Conservation (phyloP, 2,329 filamentous ascomycete genomes). For the Myriangium duriaei region DNA sequence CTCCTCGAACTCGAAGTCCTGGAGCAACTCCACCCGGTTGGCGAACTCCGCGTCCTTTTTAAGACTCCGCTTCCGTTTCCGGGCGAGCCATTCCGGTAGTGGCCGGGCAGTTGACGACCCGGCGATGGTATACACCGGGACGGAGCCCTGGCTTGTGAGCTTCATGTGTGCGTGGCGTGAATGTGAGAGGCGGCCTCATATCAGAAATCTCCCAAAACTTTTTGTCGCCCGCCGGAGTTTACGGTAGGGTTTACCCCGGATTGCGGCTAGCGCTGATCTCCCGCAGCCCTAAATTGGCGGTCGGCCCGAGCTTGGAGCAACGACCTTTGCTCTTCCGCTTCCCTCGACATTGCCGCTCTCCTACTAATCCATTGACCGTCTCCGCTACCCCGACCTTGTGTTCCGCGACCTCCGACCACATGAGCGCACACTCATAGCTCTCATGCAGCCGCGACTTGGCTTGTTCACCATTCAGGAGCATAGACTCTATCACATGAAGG, state of each 20-base stretch:
- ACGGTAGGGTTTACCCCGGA: too few relatives aligned
- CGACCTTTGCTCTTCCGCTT: too few relatives aligned
- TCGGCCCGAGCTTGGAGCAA: too few relatives aligned
- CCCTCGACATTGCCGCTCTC: too few relatives aligned
- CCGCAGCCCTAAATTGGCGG: not conserved
- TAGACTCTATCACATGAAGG: conserved; percentile 7
- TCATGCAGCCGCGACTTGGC: conserved; percentile 3
- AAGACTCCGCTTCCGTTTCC: conserved; percentile 76
- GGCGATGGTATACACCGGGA: conserved; percentile 89
- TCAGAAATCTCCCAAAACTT: not conserved
- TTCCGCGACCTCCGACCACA: not conserved
- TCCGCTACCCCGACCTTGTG: not conserved
- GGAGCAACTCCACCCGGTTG: conserved; percentile 84
- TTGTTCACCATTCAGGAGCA: not conserved
- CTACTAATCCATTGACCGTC: too few relatives aligned
- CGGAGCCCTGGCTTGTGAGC: conserved; percentile 66
- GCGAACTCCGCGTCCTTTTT: conserved; percentile 90
- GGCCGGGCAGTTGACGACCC: conserved; percentile 78
- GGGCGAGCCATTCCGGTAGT: conserved; percentile 88
- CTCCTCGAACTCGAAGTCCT: conserved; percentile 97
- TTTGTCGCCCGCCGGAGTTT: too few relatives aligned
- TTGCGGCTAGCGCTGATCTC: too few relatives aligned
- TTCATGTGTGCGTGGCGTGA: too few relatives aligned
- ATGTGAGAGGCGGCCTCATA: too few relatives aligned
- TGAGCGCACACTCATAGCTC: not conserved